Percentiles rank a stretch among this genome's conserved stretches.
Evolutionary conservation across 1,284 basidiomycete genomes (phyloP).

Genomic region (Apiotrichum porosum): DNA sequence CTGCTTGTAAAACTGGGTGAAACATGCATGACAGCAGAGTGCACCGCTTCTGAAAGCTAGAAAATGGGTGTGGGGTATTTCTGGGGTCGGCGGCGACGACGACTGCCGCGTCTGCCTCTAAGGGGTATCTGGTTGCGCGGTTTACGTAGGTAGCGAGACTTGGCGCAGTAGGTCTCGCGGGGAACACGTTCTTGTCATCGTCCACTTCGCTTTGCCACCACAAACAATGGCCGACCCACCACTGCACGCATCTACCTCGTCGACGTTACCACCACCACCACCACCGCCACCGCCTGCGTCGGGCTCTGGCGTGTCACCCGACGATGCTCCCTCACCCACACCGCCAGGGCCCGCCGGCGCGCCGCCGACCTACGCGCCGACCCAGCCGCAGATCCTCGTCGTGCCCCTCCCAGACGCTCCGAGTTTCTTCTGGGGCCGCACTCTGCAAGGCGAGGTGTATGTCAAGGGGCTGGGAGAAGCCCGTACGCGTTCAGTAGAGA

Average conservation of each 20-base stretch:
- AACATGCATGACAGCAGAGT: too few relatives aligned
- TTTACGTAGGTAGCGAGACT: too few relatives aligned
- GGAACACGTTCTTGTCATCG: not conserved
- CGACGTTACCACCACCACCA: not conserved
- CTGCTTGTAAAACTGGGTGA: too few relatives aligned
- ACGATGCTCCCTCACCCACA: not conserved
- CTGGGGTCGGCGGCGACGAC: too few relatives aligned
- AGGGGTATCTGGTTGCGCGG: too few relatives aligned
- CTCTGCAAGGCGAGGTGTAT: constrained; percentile 44
- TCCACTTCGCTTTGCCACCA: not conserved
- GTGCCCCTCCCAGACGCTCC: constrained; percentile 40
- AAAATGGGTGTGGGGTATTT: too few relatives aligned
- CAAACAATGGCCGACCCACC: not conserved
- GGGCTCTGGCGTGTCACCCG: too few relatives aligned
- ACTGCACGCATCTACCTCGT: too few relatives aligned
- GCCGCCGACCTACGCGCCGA: constrained; percentile 35
- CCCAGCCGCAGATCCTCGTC: constrained; percentile 44
- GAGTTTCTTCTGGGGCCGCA: constrained; percentile 43
- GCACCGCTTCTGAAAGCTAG: too few relatives aligned
- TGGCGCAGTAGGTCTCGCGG: too few relatives aligned
- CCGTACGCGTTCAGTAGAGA: constrained; percentile 23
- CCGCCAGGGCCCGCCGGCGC: constrained; percentile 9
- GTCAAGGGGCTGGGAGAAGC: constrained; percentile 42
- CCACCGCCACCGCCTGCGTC: not conserved
- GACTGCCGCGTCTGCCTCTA: too few relatives aligned